Evolutionary conservation across 2,329 filamentous ascomycete species (phyloP).

Genomic region (Lasiodiplodia sp.): DNA sequence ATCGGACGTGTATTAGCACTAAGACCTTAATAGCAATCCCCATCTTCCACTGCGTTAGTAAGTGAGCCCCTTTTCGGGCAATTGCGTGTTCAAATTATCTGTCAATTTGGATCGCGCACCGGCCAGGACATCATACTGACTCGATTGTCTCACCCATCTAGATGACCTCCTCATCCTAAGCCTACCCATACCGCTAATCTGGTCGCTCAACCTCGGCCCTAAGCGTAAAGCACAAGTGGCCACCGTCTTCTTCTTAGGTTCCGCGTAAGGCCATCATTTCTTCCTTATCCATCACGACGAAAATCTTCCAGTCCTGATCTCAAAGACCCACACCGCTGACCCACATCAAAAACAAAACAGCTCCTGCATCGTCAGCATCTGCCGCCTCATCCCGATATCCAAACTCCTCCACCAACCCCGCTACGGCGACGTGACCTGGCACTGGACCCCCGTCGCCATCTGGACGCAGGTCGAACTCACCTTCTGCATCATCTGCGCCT

Average conservation of each 20-base stretch:
- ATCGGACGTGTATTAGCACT: slow-evolving; percentile 8
- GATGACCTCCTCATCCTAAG: slow-evolving; percentile 23
- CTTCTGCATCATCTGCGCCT: slow-evolving; percentile 23
- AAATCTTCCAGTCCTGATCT: not conserved
- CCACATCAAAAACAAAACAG: not conserved
- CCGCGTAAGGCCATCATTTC: not conserved
- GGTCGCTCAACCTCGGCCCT: slow-evolving; percentile 6
- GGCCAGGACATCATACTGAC: not conserved
- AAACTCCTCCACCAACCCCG: slow-evolving; percentile 1
- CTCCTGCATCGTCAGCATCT: slow-evolving; percentile 16
- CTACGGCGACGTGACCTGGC: slow-evolving; percentile 18
- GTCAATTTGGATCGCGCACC: not conserved
- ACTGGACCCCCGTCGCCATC: slow-evolving; percentile 13
- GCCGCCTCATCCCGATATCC: slow-evolving; percentile 10
- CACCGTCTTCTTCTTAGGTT: slow-evolving; percentile 2
- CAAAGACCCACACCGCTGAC: not conserved
- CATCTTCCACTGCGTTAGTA: slow-evolving; percentile 21
- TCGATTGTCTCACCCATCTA: not conserved
- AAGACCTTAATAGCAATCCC: slow-evolving; percentile 10
- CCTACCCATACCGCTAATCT: slow-evolving; percentile 15
- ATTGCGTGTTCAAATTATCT: not conserved
- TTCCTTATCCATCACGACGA: too few relatives aligned
- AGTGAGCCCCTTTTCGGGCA: not conserved
- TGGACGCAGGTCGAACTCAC: slow-evolving; percentile 20
- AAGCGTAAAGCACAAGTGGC: not conserved